Conservation (phyloP, 345 rosid species). For the Heritiera fomes region DNA sequence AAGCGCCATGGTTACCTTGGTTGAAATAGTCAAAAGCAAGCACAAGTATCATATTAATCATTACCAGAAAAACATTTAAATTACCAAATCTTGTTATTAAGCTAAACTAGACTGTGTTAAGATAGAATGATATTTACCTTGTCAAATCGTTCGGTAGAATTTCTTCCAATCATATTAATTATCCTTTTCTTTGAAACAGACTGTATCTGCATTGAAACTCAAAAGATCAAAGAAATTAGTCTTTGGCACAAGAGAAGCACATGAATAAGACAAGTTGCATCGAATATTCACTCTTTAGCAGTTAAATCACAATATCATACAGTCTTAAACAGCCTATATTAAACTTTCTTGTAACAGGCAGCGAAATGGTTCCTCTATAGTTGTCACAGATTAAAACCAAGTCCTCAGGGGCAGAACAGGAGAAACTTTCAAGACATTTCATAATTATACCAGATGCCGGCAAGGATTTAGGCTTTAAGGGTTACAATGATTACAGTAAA, state of each 20-base stretch:
- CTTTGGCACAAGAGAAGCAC: not conserved
- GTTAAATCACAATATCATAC: not conserved
- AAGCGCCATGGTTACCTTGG: no score
- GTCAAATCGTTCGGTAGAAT: slow-evolving; percentile 54
- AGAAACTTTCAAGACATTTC: not conserved
- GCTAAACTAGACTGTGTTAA: slow-evolving; percentile 11
- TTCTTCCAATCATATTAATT: slow-evolving; percentile 57
- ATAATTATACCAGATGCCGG: not conserved
- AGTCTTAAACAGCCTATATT: not conserved
- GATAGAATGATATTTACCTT: slow-evolving; percentile 34
- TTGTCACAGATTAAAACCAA: not conserved
- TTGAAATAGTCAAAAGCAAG: not conserved
- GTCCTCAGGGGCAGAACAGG: not conserved
- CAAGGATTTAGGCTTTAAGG: not conserved
- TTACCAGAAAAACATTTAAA: not conserved
- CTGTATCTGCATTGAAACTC: slow-evolving; percentile 40
- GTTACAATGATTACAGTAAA: no score
- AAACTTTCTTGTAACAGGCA: not conserved
- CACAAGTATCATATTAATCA: not conserved
- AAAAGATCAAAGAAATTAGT: slow-evolving; percentile 2
- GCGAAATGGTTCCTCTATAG: not conserved
- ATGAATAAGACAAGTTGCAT: not conserved
- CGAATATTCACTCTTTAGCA: not conserved
- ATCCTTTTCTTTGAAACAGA: slow-evolving; percentile 49
- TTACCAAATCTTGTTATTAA: not conserved